Evolutionary conservation across 2,329 filamentous ascomycete species (phyloP).

Genomic region (Fusarium poae): DNA sequence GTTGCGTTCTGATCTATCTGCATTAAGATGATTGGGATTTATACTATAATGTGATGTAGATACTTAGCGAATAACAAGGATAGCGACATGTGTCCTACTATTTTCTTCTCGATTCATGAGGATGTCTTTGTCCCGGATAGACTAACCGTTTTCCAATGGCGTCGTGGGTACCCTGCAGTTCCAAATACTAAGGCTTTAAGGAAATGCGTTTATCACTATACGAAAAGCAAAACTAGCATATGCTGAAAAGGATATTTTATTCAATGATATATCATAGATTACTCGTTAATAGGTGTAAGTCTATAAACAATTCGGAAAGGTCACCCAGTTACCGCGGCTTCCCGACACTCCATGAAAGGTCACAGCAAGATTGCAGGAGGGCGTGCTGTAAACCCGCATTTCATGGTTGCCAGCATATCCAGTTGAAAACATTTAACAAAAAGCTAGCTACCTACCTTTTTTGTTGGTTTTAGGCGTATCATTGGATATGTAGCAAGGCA

Average conservation of each 20-base stretch:
- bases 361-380: neutral
- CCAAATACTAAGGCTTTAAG: neutral
- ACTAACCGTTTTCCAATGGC: neutral
- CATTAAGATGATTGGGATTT: constrained; percentile 29
- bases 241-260: neutral
- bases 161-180: neutral
- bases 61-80: constrained; percentile 26
- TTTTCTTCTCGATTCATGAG: neutral
- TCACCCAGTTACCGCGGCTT: neutral
- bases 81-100: constrained; percentile 22
- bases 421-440: neutral
- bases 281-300: neutral
- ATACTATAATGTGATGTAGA: constrained; percentile 25
- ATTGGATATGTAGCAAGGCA: neutral
- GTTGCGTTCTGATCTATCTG: constrained; percentile 8
- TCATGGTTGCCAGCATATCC: neutral
- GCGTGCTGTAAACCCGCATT: neutral
- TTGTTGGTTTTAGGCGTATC: neutral
- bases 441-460: neutral
- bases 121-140: neutral
- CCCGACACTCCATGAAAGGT: neutral
- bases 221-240: neutral
- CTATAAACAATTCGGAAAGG: neutral
- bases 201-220: neutral
- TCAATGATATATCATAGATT: neutral